Conservation (phyloP, 1,284 basidiomycete genomes). For the Rugosomyces carneus region DNA sequence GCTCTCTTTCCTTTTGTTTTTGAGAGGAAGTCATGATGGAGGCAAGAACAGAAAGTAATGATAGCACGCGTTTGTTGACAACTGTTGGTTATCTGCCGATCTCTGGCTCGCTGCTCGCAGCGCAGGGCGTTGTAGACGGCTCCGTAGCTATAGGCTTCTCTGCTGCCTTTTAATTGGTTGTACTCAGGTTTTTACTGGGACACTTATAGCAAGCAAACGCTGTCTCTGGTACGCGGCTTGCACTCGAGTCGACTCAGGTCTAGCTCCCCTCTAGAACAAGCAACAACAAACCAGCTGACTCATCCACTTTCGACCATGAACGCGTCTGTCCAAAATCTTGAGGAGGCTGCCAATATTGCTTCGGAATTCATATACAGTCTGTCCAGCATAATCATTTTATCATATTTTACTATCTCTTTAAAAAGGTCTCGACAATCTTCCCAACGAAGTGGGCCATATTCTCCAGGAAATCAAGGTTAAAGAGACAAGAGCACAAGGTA, state of each 20-base stretch:
- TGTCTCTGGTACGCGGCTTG: too few species aligned
- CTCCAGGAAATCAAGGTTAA: slow-evolving; percentile 66
- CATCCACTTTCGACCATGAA: slow-evolving; percentile 11
- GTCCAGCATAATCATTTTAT: slow-evolving; percentile 14
- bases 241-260: too few species aligned
- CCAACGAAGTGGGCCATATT: slow-evolving; percentile 64
- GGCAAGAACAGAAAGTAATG: slow-evolving; percentile 25
- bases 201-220: too few species aligned
- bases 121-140: too few species aligned
- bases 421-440: slow-evolving; percentile 67
- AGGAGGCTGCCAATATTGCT: slow-evolving; percentile 66
- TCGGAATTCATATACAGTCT: slow-evolving; percentile 59
- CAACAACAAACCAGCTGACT: neutral
- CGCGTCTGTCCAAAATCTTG: slow-evolving; percentile 35
- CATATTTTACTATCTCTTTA: neutral
- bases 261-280: slow-evolving; percentile 19
- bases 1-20: slow-evolving; percentile 22
- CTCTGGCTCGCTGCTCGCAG: too few species aligned
- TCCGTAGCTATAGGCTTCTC: too few species aligned
- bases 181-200: too few species aligned
- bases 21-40: slow-evolving; percentile 22
- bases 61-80: too few species aligned
- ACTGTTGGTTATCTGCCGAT: too few species aligned
- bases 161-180: too few species aligned
- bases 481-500: slow-evolving; percentile 47